These are phyloP conservation scores for Quercus tomentella DNA, from an alignment of 331 rosid species.

Conservation along the genomic window DNA sequence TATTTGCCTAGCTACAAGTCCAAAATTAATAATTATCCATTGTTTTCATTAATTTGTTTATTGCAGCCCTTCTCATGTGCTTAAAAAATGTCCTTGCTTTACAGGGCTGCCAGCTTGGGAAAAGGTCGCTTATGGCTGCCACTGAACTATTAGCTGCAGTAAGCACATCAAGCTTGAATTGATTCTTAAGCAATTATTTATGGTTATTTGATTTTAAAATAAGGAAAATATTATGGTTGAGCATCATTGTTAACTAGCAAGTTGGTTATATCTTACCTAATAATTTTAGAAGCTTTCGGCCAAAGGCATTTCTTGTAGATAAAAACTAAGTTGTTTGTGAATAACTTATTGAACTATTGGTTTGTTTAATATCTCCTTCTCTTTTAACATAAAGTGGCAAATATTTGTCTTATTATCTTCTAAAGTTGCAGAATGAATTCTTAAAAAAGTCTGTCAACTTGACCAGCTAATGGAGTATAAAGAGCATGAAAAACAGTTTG, in stretches of 20 bases:
- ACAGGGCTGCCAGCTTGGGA: conserved; percentile 75
- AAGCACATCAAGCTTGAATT: conserved; percentile 32
- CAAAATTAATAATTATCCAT: background rate
- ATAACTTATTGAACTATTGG: background rate
- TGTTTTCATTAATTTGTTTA: too few species aligned
- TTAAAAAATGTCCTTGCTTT: conserved; percentile 7
- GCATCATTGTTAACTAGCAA: conserved; percentile 9
- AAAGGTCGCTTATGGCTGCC: conserved; percentile 85
- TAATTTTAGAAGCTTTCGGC: background rate
- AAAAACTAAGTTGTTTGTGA: background rate
- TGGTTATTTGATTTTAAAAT: conserved; percentile 19
- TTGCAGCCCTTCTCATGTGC: background rate
- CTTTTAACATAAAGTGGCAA: background rate
- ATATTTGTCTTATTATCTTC: background rate
- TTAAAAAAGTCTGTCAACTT: background rate
- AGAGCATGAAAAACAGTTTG: background rate
- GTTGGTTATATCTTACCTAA: background rate
- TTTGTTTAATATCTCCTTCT: background rate
- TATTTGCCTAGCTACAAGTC: background rate
- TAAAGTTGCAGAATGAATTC: background rate
- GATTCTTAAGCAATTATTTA: conserved; percentile 6
- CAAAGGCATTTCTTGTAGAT: background rate
- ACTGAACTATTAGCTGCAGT: conserved; percentile 74
- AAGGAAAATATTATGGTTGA: conserved; percentile 24
- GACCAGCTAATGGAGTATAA: background rate